phyloP scores from a whole-genome alignment of 768 basidiomycete species.

The Tricholoma hemisulphureum region DNA sequence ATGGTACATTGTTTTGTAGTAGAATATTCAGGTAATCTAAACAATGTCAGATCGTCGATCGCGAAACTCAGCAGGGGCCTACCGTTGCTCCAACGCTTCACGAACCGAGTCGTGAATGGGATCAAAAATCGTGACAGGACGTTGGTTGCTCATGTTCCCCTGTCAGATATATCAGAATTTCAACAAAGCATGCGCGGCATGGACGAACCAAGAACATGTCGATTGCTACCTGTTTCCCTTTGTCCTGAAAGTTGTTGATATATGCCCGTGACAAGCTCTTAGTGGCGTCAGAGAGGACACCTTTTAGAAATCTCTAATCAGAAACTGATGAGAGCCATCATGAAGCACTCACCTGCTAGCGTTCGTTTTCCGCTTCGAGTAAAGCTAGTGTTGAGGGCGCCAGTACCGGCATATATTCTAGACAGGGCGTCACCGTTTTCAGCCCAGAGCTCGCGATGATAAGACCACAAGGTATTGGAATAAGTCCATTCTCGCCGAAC shows the following conservation, averaged over 20 bases:
- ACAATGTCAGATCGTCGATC: constrained; percentile 3
- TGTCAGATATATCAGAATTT: constrained; percentile 32
- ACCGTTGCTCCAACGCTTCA: constrained; percentile 69
- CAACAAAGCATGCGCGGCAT: background rate
- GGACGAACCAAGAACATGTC: constrained; percentile 86
- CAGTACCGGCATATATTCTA: constrained; percentile 91
- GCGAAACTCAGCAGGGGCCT: constrained; percentile 8
- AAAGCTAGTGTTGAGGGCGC: constrained; percentile 93
- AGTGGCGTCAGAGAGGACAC: constrained; percentile 92
- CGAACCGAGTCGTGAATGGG: constrained; percentile 89
- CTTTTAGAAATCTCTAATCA: constrained; percentile 36
- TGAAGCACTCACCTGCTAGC: constrained; percentile 59
- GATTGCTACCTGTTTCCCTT: constrained; percentile 89
- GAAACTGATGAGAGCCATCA: constrained; percentile 5
- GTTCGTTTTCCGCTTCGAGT: constrained; percentile 95
- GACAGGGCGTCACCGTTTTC: constrained; percentile 94
- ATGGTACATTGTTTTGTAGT: constrained; percentile 66
- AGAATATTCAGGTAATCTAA: constrained; percentile 82
- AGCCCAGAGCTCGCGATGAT: constrained; percentile 95
- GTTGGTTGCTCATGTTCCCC: constrained; percentile 91
- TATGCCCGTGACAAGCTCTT: constrained; percentile 96
- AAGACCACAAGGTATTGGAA: constrained; percentile 69
- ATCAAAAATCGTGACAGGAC: constrained; percentile 87
- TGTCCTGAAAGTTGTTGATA: constrained; percentile 97
- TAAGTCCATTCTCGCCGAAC: constrained; percentile 76